These are phyloP conservation scores for barrel medic (Medicago truncatula) DNA, from an alignment of 306 rosid genomes.

Conservation along the genomic window MtrunA17r5.0-ANR NC_053046.1:28883001-28883500, in stretches of 20 bases:
- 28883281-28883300: constrained; percentile 8
- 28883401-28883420: constrained; percentile 92
- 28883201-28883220: constrained; percentile 76
- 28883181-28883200: constrained; percentile 73
- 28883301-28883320: background rate
- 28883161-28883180: constrained; percentile 68
- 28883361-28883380: constrained; percentile 35
- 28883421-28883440: constrained; percentile 79
- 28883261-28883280: constrained; percentile 82
- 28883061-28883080: constrained; percentile 63
- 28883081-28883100: constrained; percentile 70
- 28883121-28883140: constrained; percentile 92
- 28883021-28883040: constrained; percentile 85
- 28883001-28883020: constrained; percentile 71
- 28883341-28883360: constrained; percentile 40
- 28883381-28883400: constrained; percentile 83
- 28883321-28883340: background rate
- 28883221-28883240: constrained; percentile 63
- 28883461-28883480: constrained; percentile 67
- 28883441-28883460: constrained; percentile 84
- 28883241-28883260: constrained; percentile 72
- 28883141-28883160: constrained; percentile 59
- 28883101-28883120: constrained; percentile 75
- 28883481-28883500: constrained; percentile 79
- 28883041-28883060: constrained; percentile 60